Evolutionary conservation across 2,329 filamentous ascomycete species (phyloP), one percentile per base, ranked within the genome.

Genomic region (Plenodomus lindquistii): DNA sequence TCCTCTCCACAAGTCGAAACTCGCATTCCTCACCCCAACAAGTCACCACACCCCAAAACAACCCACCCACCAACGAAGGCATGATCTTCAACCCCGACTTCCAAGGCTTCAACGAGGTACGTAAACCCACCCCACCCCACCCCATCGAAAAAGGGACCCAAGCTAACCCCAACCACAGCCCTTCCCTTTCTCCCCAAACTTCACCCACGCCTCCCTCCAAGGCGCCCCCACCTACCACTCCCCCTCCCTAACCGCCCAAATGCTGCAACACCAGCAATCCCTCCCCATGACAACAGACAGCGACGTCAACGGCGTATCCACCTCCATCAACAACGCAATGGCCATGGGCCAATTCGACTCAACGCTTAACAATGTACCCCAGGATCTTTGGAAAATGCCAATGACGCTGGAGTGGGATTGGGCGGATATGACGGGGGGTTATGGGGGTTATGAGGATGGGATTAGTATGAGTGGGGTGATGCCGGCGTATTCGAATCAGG

Each of bases 351-450:
- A 78, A 16, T 91, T 92, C 66, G 87, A 92, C 63, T 89, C 95
- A 59, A 92, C 92, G 0, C 87, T 96, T 63, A 66, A 66, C 55
- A 69, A 60, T 35, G 84, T 97, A 18, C 93, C 94, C 4, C 91
- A 93, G 62, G 94, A 97, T 73, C 74, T 97, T 20, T 99, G 94
- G 85, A 88, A 93, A 70, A 86, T 97, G 83, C 92, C 93, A 1
- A 96, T 96, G 86, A 95, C 90, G 2, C 81, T 97, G 18, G 93
- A 97, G 68, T 97, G 92, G 91, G 91, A 88, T 57, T 89, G 85
- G 86, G 83, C 76, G 2, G 78, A 80, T 42, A 74, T 77, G 72
- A 72, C 70, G 4, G 61, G 69, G 7, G 60, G 69, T 1, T 70
- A 66, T 27, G 57, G 55, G 1, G 67, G 65, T 2, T 71, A 67